Conservation (phyloP, 2,329 filamentous ascomycete species). For the Lachnellula subtilissima region DNA sequence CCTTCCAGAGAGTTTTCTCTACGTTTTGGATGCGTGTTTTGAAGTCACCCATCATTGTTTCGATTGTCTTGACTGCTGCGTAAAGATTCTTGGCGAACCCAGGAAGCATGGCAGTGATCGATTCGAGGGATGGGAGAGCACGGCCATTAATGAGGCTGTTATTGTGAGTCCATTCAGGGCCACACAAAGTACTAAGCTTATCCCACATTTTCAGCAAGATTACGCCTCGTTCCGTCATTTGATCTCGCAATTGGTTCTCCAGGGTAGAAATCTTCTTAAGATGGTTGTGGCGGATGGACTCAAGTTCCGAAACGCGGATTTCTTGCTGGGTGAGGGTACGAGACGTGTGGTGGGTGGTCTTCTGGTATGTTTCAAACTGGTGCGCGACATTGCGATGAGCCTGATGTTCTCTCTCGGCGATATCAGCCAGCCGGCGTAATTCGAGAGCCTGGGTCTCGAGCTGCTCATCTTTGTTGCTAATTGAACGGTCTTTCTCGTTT, state of each 20-base stretch:
- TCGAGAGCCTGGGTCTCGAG: conserved; percentile 88
- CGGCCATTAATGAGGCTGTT: conserved; percentile 87
- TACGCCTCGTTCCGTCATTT: conserved; percentile 84
- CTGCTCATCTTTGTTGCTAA: conserved; percentile 82
- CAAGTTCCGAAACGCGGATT: conserved; percentile 77
- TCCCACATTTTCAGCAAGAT: conserved; percentile 89
- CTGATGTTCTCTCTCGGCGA: conserved; percentile 86
- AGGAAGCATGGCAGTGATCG: conserved; percentile 77
- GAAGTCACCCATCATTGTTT: conserved; percentile 73
- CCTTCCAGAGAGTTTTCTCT: conserved; percentile 86
- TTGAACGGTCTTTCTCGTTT: conserved; percentile 84
- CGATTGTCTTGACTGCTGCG: conserved; percentile 80
- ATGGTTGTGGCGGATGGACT: conserved; percentile 72
- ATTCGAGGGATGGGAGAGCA: conserved; percentile 74
- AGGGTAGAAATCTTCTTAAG: conserved; percentile 67
- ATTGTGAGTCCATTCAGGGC: conserved; percentile 84
- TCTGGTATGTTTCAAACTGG: conserved; percentile 82
- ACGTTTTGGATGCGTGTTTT: conserved; percentile 74
- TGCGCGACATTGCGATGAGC: conserved; percentile 81
- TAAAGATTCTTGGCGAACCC: conserved; percentile 89
- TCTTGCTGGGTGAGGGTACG: conserved; percentile 83
- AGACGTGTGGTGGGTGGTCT: conserved; percentile 81
- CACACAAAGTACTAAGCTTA: conserved; percentile 77
- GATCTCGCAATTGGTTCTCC: conserved; percentile 78
- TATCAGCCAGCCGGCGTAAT: conserved; percentile 74